Percentiles rank a stretch among this genome's conserved stretches.
Conservation (phyloP, 768 basidiomycete species). For the Boletus pseudo-olivaceus region DNA sequence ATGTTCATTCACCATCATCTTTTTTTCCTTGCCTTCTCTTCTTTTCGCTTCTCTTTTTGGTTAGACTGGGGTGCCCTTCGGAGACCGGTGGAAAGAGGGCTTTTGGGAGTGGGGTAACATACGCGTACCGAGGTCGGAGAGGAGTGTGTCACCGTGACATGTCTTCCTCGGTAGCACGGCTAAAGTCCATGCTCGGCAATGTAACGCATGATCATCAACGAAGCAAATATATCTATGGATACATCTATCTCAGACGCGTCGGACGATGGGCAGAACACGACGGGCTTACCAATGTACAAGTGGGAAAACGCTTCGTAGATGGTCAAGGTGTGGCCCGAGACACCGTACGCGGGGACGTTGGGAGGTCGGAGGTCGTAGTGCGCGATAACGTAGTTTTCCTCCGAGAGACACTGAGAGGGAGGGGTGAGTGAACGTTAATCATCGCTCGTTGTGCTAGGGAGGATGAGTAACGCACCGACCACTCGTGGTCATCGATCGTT, state of each 20-base stretch:
- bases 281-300: slow-evolving; percentile 50
- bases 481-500: slow-evolving; percentile 58
- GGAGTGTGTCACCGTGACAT: not conserved
- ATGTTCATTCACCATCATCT: slow-evolving; percentile 4
- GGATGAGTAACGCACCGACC: slow-evolving; percentile 56
- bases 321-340: slow-evolving; percentile 61
- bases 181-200: slow-evolving; percentile 50
- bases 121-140: no score
- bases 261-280: not conserved
- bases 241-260: slow-evolving; percentile 1
- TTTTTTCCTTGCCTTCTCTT: not conserved
- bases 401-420: slow-evolving; percentile 46
- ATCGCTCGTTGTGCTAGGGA: slow-evolving; percentile 1
- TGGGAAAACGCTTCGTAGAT: slow-evolving; percentile 53
- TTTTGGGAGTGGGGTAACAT: slow-evolving; percentile 4
- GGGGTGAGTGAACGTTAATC: not conserved
- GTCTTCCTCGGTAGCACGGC: not conserved
- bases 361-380: slow-evolving; percentile 62
- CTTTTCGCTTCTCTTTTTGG: not conserved
- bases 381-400: slow-evolving; percentile 55
- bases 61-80: not conserved
- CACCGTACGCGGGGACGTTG: slow-evolving; percentile 51
- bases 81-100: not conserved
- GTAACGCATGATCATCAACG: slow-evolving; percentile 62
- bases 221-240: slow-evolving; percentile 50